phyloP scores from a whole-genome alignment of 2,329 filamentous ascomycete species.

The Ophiocordyceps australis region DNA sequence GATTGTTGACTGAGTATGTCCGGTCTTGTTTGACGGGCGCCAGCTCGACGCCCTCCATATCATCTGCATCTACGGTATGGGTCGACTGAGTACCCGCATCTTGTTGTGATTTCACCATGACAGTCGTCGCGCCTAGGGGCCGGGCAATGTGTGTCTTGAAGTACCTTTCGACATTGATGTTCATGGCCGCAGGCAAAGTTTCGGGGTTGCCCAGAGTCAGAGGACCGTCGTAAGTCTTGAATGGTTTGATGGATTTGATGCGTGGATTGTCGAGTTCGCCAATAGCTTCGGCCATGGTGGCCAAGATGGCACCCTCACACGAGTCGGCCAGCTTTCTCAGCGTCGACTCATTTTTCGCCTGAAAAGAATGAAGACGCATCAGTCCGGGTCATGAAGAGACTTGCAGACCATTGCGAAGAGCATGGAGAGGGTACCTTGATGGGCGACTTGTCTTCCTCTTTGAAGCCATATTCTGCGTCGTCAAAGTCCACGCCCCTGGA shows the following conservation, averaged over 20 bases:
- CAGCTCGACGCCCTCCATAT: conserved; percentile 36
- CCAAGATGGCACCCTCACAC: conserved; percentile 52
- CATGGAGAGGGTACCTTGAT: conserved; percentile 36
- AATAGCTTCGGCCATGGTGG: conserved; percentile 75
- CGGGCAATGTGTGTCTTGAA: conserved; percentile 67
- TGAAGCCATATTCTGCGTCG: conserved; percentile 73
- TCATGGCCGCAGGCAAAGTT: conserved; percentile 56
- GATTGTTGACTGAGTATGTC: conserved; percentile 65
- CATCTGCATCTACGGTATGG: conserved; percentile 25
- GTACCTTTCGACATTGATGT: conserved; percentile 79
- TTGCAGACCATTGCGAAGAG: no score
- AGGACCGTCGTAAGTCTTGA: conserved; percentile 61
- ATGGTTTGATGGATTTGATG: conserved; percentile 57
- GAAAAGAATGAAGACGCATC: background rate
- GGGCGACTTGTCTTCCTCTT: conserved; percentile 68
- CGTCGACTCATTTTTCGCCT: conserved; percentile 48
- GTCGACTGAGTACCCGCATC: conserved; percentile 29
- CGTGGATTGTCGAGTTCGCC: conserved; percentile 61
- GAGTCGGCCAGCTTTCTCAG: conserved; percentile 47
- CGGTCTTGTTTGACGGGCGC: conserved; percentile 59
- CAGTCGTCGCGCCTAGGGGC: conserved; percentile 59
- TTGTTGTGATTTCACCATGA: conserved; percentile 38
- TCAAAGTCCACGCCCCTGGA: conserved; percentile 80
- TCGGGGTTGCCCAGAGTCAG: conserved; percentile 63
- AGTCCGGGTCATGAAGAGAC: no score